Evolutionary conservation across 345 rosid species (phyloP), one percentile per base, ranked within the genome.

Genomic region (Geranium brycei): DNA sequence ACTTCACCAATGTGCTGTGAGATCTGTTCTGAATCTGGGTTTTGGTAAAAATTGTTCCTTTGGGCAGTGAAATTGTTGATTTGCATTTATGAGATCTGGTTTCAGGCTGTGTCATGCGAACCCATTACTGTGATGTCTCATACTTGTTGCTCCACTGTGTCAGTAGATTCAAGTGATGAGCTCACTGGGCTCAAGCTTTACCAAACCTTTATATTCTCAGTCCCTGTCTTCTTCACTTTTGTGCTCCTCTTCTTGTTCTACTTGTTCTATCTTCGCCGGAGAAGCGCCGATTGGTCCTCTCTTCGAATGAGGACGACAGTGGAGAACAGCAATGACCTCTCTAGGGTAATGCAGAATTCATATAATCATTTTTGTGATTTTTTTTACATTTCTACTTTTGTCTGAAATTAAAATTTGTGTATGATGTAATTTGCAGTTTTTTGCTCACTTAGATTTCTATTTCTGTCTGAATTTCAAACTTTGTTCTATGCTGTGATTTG

Each of bases 161-260:
- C 79, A 4, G 58, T 15, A 11, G 67, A 65, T 72, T 68, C 78
- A 23, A 7, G 41, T 35, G 41, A 35, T 35, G 41, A 35, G 41
- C 41, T 35, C 41, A 71, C 85, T 66, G 89, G 84, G 75, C 77
- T 87, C 73, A 88, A 88, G 79, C 78, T 86, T 0, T 84, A 83
- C 71, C 89, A 86, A 79, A 84, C 93, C 64, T 83, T 91, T 51
- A 85, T 91, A 32, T 88, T 88, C 28, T 79, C 89, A 3, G 89
- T 86, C 1, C 96, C 97, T 47, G 79, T 91, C 51, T 80, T 90
- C 75, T 91, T 88, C 83, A 78, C 88, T 67, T 85, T 86, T 68
- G 51, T 85, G 38, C 78, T 91, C 55, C 83, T 91, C 51, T 82
- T 88, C 75, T 69, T 88, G 77, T 88, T 91, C 69, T 91, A 88